phyloP scores from a whole-genome alignment of 2,329 filamentous ascomycete genomes.

The Verticillium tricorpus region DNA sequence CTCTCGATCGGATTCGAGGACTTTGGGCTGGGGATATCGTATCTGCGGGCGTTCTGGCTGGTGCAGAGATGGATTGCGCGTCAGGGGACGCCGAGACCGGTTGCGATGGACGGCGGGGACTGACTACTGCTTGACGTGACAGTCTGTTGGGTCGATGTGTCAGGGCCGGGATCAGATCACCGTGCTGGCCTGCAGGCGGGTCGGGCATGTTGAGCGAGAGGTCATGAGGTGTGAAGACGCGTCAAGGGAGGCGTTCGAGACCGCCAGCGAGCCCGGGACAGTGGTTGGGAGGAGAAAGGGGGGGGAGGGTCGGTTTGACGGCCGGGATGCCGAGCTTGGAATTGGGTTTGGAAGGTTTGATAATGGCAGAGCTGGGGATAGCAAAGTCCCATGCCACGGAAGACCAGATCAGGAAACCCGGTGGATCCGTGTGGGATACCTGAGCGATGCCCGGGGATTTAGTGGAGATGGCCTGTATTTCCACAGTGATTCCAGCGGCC shows the following conservation, averaged over 20 bases:
- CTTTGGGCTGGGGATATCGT: conserved; percentile 19
- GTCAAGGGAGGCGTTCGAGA: neutral
- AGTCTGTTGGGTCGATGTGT: neutral
- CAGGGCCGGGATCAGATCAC: neutral
- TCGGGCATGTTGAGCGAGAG: neutral
- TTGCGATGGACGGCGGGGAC: neutral
- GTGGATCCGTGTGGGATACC: neutral
- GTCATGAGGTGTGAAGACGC: neutral
- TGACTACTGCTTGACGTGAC: neutral
- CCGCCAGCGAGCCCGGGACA: neutral
- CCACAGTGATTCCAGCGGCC: neutral
- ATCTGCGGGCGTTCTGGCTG: conserved; percentile 20
- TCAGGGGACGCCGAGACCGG: conserved; percentile 1
- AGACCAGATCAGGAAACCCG: neutral
- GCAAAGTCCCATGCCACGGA: neutral
- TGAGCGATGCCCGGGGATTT: neutral
- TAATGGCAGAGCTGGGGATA: neutral
- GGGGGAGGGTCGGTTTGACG: neutral
- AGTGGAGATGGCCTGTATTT: neutral
- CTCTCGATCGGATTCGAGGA: conserved; percentile 21
- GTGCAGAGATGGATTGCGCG: conserved; percentile 23
- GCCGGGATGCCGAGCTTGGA: conserved; percentile 1
- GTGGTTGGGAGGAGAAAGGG: neutral
- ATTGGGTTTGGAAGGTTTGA: neutral
- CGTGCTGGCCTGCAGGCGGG: too few species aligned